A percentile compares a stretch with the other conserved stretches of the same genome.
These are phyloP conservation scores for Tricholoma sp. DNA, from an alignment of 768 basidiomycete species.

Conservation along the genomic window DNA sequence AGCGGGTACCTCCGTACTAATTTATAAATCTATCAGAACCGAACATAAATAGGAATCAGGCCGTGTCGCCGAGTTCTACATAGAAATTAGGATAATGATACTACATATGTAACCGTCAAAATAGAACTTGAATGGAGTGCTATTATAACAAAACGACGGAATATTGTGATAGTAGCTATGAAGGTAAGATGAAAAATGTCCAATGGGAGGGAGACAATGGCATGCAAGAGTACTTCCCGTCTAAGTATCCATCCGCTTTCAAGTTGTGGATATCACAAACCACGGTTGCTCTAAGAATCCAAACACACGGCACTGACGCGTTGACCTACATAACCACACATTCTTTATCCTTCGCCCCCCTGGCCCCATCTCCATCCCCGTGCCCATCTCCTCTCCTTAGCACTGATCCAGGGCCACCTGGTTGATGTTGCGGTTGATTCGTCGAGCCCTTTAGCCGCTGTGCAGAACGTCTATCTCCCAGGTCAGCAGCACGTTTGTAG, in stretches of 20 bases:
- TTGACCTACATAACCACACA: constrained; percentile 75
- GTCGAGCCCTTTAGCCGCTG: constrained; percentile 71
- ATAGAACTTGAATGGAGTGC: no score
- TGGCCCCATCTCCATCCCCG: constrained; percentile 32
- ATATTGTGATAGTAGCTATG: neutral
- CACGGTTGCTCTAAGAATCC: neutral
- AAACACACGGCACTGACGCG: neutral
- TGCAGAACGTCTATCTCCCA: constrained; percentile 89
- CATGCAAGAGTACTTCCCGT: neutral
- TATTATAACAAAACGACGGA: neutral
- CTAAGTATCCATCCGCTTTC: neutral
- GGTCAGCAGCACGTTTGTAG: constrained; percentile 88
- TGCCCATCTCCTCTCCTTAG: constrained; percentile 51
- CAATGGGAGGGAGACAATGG: neutral
- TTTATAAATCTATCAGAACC: neutral
- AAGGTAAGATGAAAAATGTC: neutral
- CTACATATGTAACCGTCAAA: no score
- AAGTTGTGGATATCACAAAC: neutral
- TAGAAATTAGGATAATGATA: no score
- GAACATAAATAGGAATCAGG: neutral
- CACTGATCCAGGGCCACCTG: constrained; percentile 59
- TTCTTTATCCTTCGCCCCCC: constrained; percentile 68
- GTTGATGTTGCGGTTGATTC: constrained; percentile 47
- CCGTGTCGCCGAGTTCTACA: no score
- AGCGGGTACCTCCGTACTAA: no score